Evolutionary conservation across 2,329 filamentous ascomycete genomes (phyloP), one percentile per base, ranked within the genome.

Genomic region (Fusarium chlamydosporum): DNA sequence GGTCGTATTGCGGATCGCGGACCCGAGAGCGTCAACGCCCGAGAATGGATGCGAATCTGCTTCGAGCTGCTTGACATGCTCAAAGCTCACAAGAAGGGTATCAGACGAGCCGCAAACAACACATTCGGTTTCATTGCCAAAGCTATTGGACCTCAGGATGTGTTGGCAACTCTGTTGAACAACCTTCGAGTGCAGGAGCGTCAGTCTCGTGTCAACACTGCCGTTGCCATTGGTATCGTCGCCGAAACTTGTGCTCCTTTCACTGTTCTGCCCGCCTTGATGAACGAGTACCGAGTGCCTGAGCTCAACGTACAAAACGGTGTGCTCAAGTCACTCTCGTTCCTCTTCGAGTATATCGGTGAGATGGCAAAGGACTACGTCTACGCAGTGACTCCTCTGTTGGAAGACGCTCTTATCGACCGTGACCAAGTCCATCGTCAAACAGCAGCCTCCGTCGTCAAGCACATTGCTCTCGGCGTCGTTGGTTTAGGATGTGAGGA

Each of bases 311-410:
- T 99, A 27, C 96, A 99, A 79, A 99, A 99, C 74, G 96, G 96
- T 82, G 96, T 99, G 34, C 89, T 99, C 77, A 99, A 99, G 80
- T 94, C 94, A 7, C 86, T 99, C 54, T 96, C 93, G 8, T 99
- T 99, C 86, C 86, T 99, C 65, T 99, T 98, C 77, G 96, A 99
- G 78, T 99, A 99, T 81, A 99, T 99, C 78, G 96, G 96, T 68
- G 96, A 99, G 81, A 98, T 99, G 96, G 93, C 94, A 68, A 99
- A 98, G 82, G 96, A 99, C 80, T 99, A 99, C 78, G 96, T 99
- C 77, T 99, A 99, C 76, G 96, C 96, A 18, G 94, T 99, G 34
- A 97, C 94, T 3, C 96, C 96, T 8, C 85, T 99, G 11, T 89
- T 99, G 3, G 96, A 99, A 78, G 96, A 99, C 77, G 96, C 96